Evolutionary conservation across 768 basidiomycete species (phyloP).

Genomic region (Roridomyces roridus): DNA sequence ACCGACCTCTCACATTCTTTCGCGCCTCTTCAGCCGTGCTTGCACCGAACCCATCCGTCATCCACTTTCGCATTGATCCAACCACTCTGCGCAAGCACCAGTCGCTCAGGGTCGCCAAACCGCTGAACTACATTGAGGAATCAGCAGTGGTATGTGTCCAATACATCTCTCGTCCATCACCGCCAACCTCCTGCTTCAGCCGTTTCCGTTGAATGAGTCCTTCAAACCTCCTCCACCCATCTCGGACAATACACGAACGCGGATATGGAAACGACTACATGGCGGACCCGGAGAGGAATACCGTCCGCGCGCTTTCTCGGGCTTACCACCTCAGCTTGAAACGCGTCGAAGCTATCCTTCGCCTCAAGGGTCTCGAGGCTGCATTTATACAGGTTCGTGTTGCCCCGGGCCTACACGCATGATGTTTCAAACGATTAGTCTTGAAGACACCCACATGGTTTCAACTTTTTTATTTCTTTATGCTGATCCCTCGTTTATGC

Average conservation of each 20-base stretch:
- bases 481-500: slow-evolving; percentile 59
- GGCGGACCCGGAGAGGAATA: slow-evolving; percentile 60
- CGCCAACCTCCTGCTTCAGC: slow-evolving; percentile 48
- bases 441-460: slow-evolving; percentile 86
- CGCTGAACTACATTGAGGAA: slow-evolving; percentile 64
- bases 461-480: slow-evolving; percentile 40
- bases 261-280: slow-evolving; percentile 70
- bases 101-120: slow-evolving; percentile 48
- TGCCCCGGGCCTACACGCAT: slow-evolving; percentile 38
- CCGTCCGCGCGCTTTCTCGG: slow-evolving; percentile 64
- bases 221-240: slow-evolving; percentile 84
- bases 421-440: slow-evolving; percentile 83
- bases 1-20: no score
- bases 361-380: slow-evolving; percentile 77
- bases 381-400: slow-evolving; percentile 77
- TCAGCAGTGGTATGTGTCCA: slow-evolving; percentile 21
- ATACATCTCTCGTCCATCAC: slow-evolving; percentile 43
- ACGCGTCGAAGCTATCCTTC: slow-evolving; percentile 83
- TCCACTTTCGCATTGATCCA: no score
- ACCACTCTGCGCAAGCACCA: slow-evolving; percentile 37
- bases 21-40: no score
- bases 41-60: no score
- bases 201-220: slow-evolving; percentile 83
- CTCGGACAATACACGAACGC: slow-evolving; percentile 61
- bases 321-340: slow-evolving; percentile 72